Base-by-base conservation (phyloP, 371 early-diverging fungal species). In the Actinomortierella ambigua region DNA sequence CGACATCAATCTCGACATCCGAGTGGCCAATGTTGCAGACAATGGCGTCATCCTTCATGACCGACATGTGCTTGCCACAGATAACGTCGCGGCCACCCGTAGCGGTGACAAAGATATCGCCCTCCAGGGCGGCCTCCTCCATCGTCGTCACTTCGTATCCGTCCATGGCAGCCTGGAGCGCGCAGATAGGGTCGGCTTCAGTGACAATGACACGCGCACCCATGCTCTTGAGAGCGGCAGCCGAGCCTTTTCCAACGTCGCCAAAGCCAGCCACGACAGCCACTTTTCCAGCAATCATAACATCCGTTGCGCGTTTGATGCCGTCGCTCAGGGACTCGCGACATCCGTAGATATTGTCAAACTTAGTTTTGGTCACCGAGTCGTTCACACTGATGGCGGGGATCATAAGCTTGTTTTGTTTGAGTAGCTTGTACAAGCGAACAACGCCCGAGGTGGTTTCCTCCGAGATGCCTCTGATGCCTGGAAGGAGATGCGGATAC, bases 11-110 rank as follows among this genome's bases (percentile, higher is more conserved):
- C 82, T 98, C 98, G 73, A 95, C 85, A 85, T 98, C 97, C 76
- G 96, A 97, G 86, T 98, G 98, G 70, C 97, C 98, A 86, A 97
- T 98, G 91, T 95, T 98, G 89, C 97, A 96, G 58, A 97, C 95
- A 77, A 97, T 96, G 75, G 97, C 87, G 79, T 97, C 96, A 79
- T 97, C 93, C 87, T 95, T 92, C 96, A 98, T 96, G 59, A 71
- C 65, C 50, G 77, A 63, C 81, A 98, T 90, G 88, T 96, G 95
- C 48, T 76, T 85, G 60, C 91, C 93, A 57, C 87, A 85, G 82
- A 97, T 90, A 79, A 98, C 95, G 86, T 97, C 97, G 82, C 96
- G 92, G 88, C 94, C 93, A 71, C 98, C 97, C 61, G 98, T 97
- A 81, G 95, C 93, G 80, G 97, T 98, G 69, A 98, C 98, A 67